phyloP scores from a whole-genome alignment of 1,139 yeast genomes.

The Scheffersomyces illinoinensis region DNA sequence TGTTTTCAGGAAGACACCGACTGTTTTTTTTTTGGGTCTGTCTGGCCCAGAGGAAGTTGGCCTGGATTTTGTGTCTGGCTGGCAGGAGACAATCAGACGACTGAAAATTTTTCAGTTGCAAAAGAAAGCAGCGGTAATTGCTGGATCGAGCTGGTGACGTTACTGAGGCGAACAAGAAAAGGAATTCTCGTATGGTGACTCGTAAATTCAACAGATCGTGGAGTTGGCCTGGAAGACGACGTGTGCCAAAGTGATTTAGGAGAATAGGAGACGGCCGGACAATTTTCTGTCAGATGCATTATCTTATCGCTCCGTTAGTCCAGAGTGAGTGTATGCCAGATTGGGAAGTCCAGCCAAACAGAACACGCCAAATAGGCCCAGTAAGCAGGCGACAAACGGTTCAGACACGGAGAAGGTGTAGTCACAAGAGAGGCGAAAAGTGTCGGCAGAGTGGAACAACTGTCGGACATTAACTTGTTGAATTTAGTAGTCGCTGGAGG shows the following conservation, averaged over 20 bases:
- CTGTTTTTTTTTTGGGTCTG: not conserved
- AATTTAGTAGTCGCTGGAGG: not conserved
- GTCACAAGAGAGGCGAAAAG: not conserved
- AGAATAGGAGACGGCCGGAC: not conserved
- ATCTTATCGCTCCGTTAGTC: not conserved
- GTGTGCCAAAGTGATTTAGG: not conserved
- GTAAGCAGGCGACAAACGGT: not conserved
- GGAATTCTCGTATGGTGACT: not conserved
- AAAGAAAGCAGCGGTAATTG: not conserved
- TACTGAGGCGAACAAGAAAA: not conserved
- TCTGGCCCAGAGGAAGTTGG: not conserved
- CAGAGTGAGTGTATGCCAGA: not conserved
- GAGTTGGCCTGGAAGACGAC: not conserved
- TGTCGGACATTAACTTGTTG: not conserved
- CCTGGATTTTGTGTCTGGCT: not conserved
- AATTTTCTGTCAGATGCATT: not conserved
- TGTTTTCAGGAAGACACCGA: not conserved
- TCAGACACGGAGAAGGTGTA: not conserved
- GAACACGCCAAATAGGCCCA: not conserved
- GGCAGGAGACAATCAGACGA: not conserved
- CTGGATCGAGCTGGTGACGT: not conserved
- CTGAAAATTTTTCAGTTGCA: not conserved
- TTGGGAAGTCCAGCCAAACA: not conserved
- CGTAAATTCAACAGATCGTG: not conserved
- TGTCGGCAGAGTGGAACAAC: not conserved